Base-by-base conservation (phyloP, 2,329 filamentous ascomycete genomes). In the Scolecobasidium constrictum region DNA sequence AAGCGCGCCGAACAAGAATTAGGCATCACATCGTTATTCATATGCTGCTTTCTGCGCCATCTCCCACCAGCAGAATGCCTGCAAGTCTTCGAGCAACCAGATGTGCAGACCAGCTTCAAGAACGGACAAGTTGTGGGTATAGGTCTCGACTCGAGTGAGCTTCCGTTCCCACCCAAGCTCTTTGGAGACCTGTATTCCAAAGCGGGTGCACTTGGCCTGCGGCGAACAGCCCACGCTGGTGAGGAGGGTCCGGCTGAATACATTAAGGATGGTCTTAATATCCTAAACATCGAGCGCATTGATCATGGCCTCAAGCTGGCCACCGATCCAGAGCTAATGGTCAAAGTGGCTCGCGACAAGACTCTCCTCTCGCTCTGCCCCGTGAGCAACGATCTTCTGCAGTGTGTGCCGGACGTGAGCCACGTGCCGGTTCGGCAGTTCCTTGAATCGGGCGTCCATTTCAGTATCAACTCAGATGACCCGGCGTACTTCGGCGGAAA, bases 401-500 rank as follows among this genome's bases (percentile, higher is more conserved):
- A 66, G n/a, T 78, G 71, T 49, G 71, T 78, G 2, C 51, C 62
- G 38, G 58, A 60, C 20, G 63, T 83, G 17, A 57, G 62, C 16
- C 64, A 78, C 40, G 64, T 81, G 23, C 81, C 82, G 0, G 69
- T 86, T 46, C 66, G 77, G 12, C 64, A 62, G 41, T 80, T 84
- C 50, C 59, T 86, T 16, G 72, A 82, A 33, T 64, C 64, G 4
- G 76, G 78, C 1, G 75, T 86, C 31, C 69, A 64, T 47, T 85
- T 86, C 58, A 81, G 75, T 44, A 75, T 86, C 56, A 86, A 86
- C 59, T 81, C 77, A 50, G 81, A 86, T 54, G 80, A 85, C 54
- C 81, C 81, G 46, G 80, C 78, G 9, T 85, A 85, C 55, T 87
- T 88, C 62, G 81, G 81, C 3, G 79, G 76, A 19, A 42, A 42